Evolutionary conservation across 2,329 filamentous ascomycete genomes (phyloP).

Genomic region (Clarireedia monteithiana): DNA sequence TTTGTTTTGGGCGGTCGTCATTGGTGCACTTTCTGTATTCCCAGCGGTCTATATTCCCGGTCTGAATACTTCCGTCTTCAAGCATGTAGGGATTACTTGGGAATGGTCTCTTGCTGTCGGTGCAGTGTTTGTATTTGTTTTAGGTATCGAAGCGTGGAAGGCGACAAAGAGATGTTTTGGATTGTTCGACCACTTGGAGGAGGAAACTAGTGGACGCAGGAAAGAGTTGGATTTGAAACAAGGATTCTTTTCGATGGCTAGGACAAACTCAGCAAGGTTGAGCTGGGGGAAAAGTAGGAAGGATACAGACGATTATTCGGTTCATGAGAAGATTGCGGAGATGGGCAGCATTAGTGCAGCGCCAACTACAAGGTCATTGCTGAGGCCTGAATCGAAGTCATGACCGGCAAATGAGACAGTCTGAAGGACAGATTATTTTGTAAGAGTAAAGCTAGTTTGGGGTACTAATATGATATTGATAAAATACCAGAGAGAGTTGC

Average conservation of each 20-base stretch:
- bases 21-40: slow-evolving; percentile 49
- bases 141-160: slow-evolving; percentile 59
- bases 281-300: not conserved
- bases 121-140: slow-evolving; percentile 52
- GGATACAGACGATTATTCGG: slow-evolving; percentile 4
- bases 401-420: not conserved
- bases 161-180: slow-evolving; percentile 47
- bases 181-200: not conserved
- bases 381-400: not conserved
- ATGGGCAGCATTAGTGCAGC: slow-evolving; percentile 1
- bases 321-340: slow-evolving; percentile 12
- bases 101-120: slow-evolving; percentile 64
- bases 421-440: too few species aligned
- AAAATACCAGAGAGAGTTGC: too few species aligned
- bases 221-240: not conserved
- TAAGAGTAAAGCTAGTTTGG: too few species aligned
- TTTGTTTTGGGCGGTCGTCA: slow-evolving; percentile 56
- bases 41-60: slow-evolving; percentile 61
- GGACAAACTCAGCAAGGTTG: not conserved
- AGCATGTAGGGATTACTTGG: slow-evolving; percentile 58
- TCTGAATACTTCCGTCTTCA: slow-evolving; percentile 57
- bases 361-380: not conserved
- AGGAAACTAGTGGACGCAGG: not conserved
- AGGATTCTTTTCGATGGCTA: not conserved
- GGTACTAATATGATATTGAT: too few species aligned